These are phyloP conservation scores for Thraustochytrium aureum DNA, from an alignment of 352 stramenopile species.

Conservation along the genomic window DNA sequence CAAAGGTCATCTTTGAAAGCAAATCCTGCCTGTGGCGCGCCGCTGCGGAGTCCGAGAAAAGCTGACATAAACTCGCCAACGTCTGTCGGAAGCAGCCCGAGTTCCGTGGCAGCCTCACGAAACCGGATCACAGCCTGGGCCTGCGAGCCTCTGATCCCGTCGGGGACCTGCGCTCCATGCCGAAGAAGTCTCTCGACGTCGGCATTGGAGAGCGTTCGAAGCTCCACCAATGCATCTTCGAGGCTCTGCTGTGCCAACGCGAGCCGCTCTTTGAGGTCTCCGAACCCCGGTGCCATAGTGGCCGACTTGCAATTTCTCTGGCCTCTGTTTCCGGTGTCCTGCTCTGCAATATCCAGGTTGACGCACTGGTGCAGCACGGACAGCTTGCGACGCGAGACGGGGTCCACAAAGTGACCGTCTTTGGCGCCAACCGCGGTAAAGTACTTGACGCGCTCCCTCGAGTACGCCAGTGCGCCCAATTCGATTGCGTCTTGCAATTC, in stretches of 20 bases:
- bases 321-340: neutral
- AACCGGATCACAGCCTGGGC: neutral
- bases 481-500: neutral
- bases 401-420: conserved; percentile 37
- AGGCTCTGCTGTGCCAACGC: neutral
- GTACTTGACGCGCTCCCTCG: conserved; percentile 33
- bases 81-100: neutral
- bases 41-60: no score
- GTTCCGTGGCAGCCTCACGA: neutral
- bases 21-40: no score
- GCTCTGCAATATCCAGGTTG: neutral
- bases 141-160: neutral
- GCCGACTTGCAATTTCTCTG: neutral
- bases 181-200: no score
- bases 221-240: no score
- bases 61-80: neutral
- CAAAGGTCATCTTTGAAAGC: neutral
- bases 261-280: neutral
- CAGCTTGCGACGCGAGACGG: conserved; percentile 1
- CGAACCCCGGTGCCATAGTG: neutral
- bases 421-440: conserved; percentile 25
- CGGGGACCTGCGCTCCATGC: no score
- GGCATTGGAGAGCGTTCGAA: neutral
- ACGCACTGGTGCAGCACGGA: conserved; percentile 43
- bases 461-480: neutral